phyloP scores from a whole-genome alignment of 1,284 basidiomycete species.

The Pseudozyma sp. region DNA sequence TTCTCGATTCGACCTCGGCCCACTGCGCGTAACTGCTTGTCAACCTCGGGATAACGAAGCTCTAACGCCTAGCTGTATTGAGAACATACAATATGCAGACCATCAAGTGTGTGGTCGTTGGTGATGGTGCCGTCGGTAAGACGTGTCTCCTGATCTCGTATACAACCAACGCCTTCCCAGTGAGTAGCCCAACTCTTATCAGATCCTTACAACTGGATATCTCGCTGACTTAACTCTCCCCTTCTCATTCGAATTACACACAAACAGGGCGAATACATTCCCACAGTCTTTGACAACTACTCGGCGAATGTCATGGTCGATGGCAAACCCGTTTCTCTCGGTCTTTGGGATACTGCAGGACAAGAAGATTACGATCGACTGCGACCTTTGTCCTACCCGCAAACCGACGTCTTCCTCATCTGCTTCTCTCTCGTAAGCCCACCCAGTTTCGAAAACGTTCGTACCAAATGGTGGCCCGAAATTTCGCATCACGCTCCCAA shows the following conservation, averaged over 20 bases:
- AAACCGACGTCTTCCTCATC: conserved; percentile 99
- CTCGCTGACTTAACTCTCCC: not conserved
- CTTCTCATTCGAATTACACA: not conserved
- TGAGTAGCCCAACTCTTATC: conserved; percentile 21
- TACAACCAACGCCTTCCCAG: conserved; percentile 69
- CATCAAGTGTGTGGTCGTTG: conserved; percentile 68
- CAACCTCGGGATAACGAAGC: too few relatives aligned
- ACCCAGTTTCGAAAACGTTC: conserved; percentile 97
- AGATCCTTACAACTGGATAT: not conserved
- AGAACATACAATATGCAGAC: conserved; percentile 54
- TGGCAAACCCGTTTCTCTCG: conserved; percentile 96
- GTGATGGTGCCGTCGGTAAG: conserved; percentile 69
- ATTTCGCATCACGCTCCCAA: conserved; percentile 88
- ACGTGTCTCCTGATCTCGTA: conserved; percentile 68
- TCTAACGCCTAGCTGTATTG: too few relatives aligned
- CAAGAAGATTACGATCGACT: conserved; percentile 84
- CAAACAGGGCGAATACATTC: conserved; percentile 64
- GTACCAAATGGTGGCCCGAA: conserved; percentile 79
- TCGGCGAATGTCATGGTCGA: conserved; percentile 94
- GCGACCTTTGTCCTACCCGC: conserved; percentile 96
- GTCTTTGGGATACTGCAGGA: conserved; percentile 78
- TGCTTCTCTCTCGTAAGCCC: conserved; percentile 98
- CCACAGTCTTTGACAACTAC: conserved; percentile 90
- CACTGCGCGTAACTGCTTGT: too few relatives aligned
- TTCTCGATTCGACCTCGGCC: too few relatives aligned